Evolutionary conservation across 257 asterid species (phyloP).

Genomic region (Cinchona pubescens): DNA sequence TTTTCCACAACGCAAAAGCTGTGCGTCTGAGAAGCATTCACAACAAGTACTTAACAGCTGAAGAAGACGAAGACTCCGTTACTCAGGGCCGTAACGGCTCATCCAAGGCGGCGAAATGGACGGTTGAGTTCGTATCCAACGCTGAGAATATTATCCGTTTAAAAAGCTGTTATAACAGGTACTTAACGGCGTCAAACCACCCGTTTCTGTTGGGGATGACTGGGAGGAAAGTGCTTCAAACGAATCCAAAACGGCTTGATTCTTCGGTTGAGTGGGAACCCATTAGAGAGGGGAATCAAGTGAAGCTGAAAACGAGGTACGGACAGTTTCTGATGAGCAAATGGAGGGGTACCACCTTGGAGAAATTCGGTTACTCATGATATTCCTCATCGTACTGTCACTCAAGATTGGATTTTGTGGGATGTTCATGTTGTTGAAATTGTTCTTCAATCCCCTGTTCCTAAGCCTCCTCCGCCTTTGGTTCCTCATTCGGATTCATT

Average conservation of each 20-base stretch:
- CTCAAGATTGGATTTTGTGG: conserved; percentile 87
- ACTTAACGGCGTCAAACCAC: conserved; percentile 44
- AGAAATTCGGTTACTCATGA: conserved; percentile 89
- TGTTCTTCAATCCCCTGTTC: conserved; percentile 38
- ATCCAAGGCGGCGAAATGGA: conserved; percentile 36
- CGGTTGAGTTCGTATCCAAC: conserved; percentile 30
- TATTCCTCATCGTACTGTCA: conserved; percentile 72
- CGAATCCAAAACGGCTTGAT: conserved; percentile 61
- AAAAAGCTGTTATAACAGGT: conserved; percentile 38
- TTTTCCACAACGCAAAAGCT: conserved; percentile 35
- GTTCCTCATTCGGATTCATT: conserved; percentile 42
- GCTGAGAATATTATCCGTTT: conserved; percentile 31
- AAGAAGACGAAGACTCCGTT: conserved; percentile 40
- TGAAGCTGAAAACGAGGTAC: conserved; percentile 81
- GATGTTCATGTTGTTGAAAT: conserved; percentile 75
- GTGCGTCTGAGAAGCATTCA: conserved; percentile 35
- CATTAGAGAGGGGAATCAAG: conserved; percentile 52
- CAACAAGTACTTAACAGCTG: conserved; percentile 41
- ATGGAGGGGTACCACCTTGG: conserved; percentile 95
- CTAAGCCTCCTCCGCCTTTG: conserved; percentile 28
- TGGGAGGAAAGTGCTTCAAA: conserved; percentile 69
- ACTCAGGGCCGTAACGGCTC: conserved; percentile 38
- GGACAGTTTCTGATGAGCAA: conserved; percentile 82
- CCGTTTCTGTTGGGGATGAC: conserved; percentile 68
- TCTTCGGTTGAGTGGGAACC: conserved; percentile 98